Base-by-base conservation (phyloP, 2,329 filamentous ascomycete genomes). In the Cladophialophora bantiana region DNA sequence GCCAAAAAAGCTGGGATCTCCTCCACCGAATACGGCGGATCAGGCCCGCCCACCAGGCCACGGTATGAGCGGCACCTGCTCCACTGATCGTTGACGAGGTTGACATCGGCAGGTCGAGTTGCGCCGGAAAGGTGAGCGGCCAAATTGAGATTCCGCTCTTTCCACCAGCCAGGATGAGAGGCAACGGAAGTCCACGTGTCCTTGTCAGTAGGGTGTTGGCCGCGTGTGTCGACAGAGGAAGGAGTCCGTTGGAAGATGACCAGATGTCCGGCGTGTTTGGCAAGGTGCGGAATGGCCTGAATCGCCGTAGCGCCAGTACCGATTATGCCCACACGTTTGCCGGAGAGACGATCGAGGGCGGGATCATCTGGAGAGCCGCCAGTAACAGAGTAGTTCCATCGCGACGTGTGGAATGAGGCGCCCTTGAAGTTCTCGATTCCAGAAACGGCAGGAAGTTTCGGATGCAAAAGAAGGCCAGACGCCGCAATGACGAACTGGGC, bases 181-280 rank as follows among this genome's bases (percentile, higher is more conserved):
- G 54, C 59, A 13, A 62, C n/a, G 3, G 48, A 48, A 10, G 20
- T 45, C 32, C 36, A 63, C 10, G 9, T 38, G 18, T 45, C 31
- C 35, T 32, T 38, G 12, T 58, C 42, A 9, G 64, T 62, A 7
- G 31, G 18, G 32, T 18, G 59, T 32, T 68, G 62, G 31, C 45
- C 57, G 3, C 66, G 56, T 18, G 34, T 36, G n/a, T 63, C 66
- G 1, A 68, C 62, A 0, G 77, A 74, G 0, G 82, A 78, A 0
- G 86, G 85, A 2, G 73, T 74, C 1, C 72, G 69, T 48, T 74
- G 73, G 15, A 73, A 53, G 15, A 74, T 59, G 31, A 60, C 66
- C 1, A 74, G 63, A 79, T 85, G 76, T 58, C 83, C 81, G 0
- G 83, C 81, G 68, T 77, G 84, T 48, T 68, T 68, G 10, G 63